A percentile compares a stretch with the other conserved stretches of the same genome.
These are phyloP conservation scores for Colletotrichum destructivum DNA, from an alignment of 2,329 filamentous ascomycete genomes.

Conservation along the genomic window DNA sequence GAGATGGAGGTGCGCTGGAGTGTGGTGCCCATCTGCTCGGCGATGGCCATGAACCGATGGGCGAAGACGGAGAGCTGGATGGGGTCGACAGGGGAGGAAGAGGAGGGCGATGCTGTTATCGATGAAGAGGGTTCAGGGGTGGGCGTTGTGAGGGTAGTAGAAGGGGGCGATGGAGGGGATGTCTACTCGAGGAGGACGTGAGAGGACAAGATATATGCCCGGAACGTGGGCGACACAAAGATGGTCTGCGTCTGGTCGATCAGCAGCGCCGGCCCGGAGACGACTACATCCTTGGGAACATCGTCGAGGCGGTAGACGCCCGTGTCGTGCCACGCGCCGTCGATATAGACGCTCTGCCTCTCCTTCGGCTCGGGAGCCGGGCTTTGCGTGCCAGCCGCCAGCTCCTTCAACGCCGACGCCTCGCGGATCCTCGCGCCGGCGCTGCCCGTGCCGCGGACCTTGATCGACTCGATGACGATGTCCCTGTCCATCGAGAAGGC, in stretches of 20 bases:
- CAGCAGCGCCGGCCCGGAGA: slow-evolving; percentile 52
- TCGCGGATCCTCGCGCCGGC: slow-evolving; percentile 38
- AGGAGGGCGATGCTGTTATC: background rate
- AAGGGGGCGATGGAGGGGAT: background rate
- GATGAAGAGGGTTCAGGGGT: background rate
- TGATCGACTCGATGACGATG: slow-evolving; percentile 35
- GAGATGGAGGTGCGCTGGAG: slow-evolving; percentile 70
- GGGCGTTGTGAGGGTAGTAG: background rate
- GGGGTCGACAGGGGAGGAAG: slow-evolving; percentile 56
- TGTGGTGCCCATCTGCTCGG: slow-evolving; percentile 72
- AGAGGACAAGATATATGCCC: slow-evolving; percentile 48
- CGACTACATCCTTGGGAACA: slow-evolving; percentile 43
- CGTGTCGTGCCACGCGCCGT: slow-evolving; percentile 47
- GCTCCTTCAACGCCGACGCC: slow-evolving; percentile 40
- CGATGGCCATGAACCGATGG: slow-evolving; percentile 72
- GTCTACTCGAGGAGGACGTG: slow-evolving; percentile 51
- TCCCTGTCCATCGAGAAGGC: slow-evolving; percentile 38
- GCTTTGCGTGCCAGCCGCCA: slow-evolving; percentile 19
- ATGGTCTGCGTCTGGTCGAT: slow-evolving; percentile 52
- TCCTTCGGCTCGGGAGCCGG: slow-evolving; percentile 35
- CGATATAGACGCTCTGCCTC: slow-evolving; percentile 50
- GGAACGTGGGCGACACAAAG: slow-evolving; percentile 47
- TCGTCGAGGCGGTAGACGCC: slow-evolving; percentile 48
- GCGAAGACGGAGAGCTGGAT: slow-evolving; percentile 69
- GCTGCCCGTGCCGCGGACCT: slow-evolving; percentile 48